Evolutionary conservation across 2,329 filamentous ascomycete species (phyloP), one percentile per base, ranked within the genome.

Genomic region (Ceratocystis albifundus): DNA sequence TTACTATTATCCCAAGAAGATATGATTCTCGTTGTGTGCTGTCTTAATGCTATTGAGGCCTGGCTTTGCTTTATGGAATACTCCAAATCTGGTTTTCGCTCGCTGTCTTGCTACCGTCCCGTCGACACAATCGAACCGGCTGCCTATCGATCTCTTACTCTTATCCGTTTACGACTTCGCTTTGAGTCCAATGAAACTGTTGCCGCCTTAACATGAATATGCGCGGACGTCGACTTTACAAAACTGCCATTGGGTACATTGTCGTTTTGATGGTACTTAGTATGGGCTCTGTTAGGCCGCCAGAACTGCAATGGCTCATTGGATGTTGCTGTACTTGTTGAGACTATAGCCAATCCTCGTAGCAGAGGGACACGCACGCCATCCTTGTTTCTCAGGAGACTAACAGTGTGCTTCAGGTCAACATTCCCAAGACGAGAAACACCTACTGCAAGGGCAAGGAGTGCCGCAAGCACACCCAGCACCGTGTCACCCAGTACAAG

Each of bases 391-490:
- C 50, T 53, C 65, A 50, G 72, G 73, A 75, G 73, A 76, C 74
- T 71, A 66, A 70, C 71, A 67, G 67, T 67, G 67, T 46, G 20
- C 55, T 25, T 32, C 73, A 93, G 92, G 91, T 96, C 84, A 96
- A 96, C 89, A 89, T 96, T 83, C 91, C 92, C 77, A 96, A 96
- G 85, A 96, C 91, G 79, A 87, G 91, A 79, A 89, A 90, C 83
- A 96, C 92, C 80, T 96, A 91, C 84, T 96, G 90, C 90, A 95
- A 95, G 85, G 89, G 89, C 84, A 92, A 88, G 84, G 86, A 90
- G 77, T 96, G 91, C 89, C 85, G 84, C 76, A 90, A 91, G 83
- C 89, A 92, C 85, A 90, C 88, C 76, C 87, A 90, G 80, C 88
- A 92, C 85, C 90, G 90, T 83, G 89, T 94, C 77, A 94, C 90